Evolutionary conservation across 495 filamentous ascomycete species (phyloP), one percentile per base, ranked within the genome.

Genomic region (Bombardia bombarda): DNA sequence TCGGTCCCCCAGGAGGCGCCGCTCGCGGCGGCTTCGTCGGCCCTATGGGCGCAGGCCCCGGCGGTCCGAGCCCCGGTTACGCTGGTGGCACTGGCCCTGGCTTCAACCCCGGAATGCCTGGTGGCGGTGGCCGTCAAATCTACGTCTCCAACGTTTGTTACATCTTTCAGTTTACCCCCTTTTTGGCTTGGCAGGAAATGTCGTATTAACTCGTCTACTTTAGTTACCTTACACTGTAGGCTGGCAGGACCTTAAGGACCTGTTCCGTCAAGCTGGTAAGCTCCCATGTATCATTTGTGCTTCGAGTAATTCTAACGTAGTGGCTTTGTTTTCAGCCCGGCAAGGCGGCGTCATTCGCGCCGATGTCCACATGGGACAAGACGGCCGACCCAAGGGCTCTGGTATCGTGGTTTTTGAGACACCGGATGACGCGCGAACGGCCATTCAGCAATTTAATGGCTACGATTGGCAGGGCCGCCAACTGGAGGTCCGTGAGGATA

Each of bases 201-300:
- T 55, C 46, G 46, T 65, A 53, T 62, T 77, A 40, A 70, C 61
- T 46, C 35, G 22, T 47, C 23, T 37, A 20, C 42, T 56, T 36
- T 69, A 98, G 92, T 86, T 98, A 55, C 92, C 92, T 21, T 98
- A 87, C 74, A 95, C 84, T 39, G 87, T 94, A 56, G 92, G 93
- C 62, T 98, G 92, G 92, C 92, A 98, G 73, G 92, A 98, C 66
- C 68, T 98, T 61, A 98, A 98, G 74, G 92, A 98, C 67, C 73
- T 98, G 51, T 98, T 98, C 77, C 88, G 92, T 57, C 89, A 96
- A 77, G 87, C 92, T 70, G 86, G 92, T 95, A 77, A 77, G 84
- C 78, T 22, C 45, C 19, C 20, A 6, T 7, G 25, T 6, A 28
- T 28, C 26, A 23, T 7, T 23, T 16, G 9, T n/a, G 33, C 26